These are phyloP conservation scores for Ceratocystis colombiana DNA, from an alignment of 2,329 filamentous ascomycete genomes.

Conservation along the genomic window DNA sequence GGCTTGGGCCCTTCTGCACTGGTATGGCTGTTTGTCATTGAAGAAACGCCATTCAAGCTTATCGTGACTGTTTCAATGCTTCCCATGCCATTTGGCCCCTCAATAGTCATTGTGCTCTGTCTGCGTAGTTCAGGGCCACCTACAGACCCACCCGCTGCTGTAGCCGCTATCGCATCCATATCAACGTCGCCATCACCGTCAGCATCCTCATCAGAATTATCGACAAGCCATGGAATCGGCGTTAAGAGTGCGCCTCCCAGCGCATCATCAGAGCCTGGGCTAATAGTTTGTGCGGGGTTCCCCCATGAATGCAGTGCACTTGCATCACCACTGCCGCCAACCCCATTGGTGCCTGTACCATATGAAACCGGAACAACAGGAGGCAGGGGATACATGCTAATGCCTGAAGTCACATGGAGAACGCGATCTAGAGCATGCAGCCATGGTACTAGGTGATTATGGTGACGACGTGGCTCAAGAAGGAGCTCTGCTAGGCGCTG, in stretches of 20 bases:
- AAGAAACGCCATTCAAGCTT: slow-evolving; percentile 58
- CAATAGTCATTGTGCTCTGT: slow-evolving; percentile 69
- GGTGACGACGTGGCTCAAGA: slow-evolving; percentile 64
- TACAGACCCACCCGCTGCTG: slow-evolving; percentile 17
- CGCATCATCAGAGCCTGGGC: slow-evolving; percentile 73
- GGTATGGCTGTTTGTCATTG: slow-evolving; percentile 31
- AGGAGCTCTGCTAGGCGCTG: slow-evolving; percentile 86
- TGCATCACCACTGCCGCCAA: slow-evolving; percentile 30
- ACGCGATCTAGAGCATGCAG: slow-evolving; percentile 85
- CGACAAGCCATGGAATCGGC: slow-evolving; percentile 80
- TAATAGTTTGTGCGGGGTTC: slow-evolving; percentile 38
- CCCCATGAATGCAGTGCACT: slow-evolving; percentile 36
- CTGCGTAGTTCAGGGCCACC: slow-evolving; percentile 48
- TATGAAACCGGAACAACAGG: slow-evolving; percentile 44
- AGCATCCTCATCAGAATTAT: slow-evolving; percentile 33
- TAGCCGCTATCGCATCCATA: slow-evolving; percentile 19
- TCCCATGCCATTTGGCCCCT: slow-evolving; percentile 68
- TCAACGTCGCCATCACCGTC: slow-evolving; percentile 26
- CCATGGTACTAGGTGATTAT: slow-evolving; percentile 71
- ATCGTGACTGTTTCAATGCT: slow-evolving; percentile 73
- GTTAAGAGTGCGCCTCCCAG: slow-evolving; percentile 84
- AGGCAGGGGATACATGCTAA: slow-evolving; percentile 73
- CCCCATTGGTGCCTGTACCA: slow-evolving; percentile 51
- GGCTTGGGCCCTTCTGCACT: neutral
- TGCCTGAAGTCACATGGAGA: slow-evolving; percentile 75